A percentile compares a stretch with the other conserved stretches of the same genome.
Conservation (phyloP, 2,329 filamentous ascomycete genomes). For the Trichophyton equinum region DNA sequence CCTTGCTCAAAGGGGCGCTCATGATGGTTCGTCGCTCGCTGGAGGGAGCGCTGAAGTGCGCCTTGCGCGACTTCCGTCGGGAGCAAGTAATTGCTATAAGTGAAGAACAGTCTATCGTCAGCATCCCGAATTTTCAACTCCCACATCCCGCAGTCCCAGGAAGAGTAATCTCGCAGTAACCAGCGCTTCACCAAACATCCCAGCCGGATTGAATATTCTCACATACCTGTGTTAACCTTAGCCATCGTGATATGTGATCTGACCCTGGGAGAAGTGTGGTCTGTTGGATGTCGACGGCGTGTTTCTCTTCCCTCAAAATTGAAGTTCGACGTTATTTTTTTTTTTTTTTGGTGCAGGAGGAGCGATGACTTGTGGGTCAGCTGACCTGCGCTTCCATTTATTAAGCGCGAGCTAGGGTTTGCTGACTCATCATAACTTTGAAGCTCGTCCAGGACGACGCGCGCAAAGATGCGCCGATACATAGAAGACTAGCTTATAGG, state of each 20-base stretch:
- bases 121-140: not conserved
- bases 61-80: conserved; percentile 97
- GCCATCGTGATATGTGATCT: conserved; percentile 18
- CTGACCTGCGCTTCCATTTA: conserved; percentile 8
- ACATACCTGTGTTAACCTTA: conserved; percentile 23
- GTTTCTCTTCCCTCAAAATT: conserved; percentile 5
- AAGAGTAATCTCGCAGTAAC: not conserved
- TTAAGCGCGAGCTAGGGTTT: conserved; percentile 9
- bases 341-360: conserved; percentile 5
- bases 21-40: conserved; percentile 92
- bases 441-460: not conserved
- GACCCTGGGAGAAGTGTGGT: conserved; percentile 8
- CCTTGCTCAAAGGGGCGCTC: conserved; percentile 90
- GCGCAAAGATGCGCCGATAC: not conserved
- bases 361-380: conserved; percentile 13
- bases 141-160: not conserved
- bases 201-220: not conserved
- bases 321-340: not conserved
- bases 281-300: conserved; percentile 7
- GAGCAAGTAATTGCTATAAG: conserved; percentile 48
- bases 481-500: not conserved
- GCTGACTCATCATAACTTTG: not conserved
- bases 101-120: conserved; percentile 2
- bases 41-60: conserved; percentile 92
- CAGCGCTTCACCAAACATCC: not conserved